Conservation (phyloP, 148 eudicot genomes). For the Euryodendron excelsum region DNA sequence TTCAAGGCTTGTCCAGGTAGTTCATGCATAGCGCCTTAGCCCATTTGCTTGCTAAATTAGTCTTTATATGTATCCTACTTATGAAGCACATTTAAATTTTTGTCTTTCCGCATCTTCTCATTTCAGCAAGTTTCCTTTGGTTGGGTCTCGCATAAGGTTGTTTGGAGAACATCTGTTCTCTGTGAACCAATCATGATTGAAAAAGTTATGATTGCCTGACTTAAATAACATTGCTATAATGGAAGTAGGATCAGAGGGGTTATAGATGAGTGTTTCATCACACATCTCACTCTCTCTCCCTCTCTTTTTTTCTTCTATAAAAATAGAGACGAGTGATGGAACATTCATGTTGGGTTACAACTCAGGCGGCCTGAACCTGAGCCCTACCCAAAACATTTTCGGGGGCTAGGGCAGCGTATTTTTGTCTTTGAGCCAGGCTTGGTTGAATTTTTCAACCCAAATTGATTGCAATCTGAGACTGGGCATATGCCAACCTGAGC, state of each 20-base stretch:
- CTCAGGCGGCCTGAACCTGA: not conserved
- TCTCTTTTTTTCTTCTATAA: no score
- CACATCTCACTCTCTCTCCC: no score
- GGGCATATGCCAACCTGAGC: no score
- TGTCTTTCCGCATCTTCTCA: not conserved
- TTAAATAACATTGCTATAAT: not conserved
- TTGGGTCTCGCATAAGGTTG: not conserved
- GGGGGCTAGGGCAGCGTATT: not conserved
- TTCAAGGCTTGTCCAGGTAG: slow-evolving; percentile 82
- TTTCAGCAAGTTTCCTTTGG: not conserved
- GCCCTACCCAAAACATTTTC: not conserved
- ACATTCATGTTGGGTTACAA: not conserved
- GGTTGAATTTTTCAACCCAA: not conserved
- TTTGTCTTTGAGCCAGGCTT: not conserved
- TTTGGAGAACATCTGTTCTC: not conserved
- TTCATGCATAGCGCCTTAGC: slow-evolving; percentile 13
- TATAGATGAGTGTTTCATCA: not conserved
- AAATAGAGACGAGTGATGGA: not conserved
- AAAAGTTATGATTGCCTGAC: not conserved
- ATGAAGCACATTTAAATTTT: not conserved
- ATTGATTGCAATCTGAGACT: not conserved
- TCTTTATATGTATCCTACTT: not conserved
- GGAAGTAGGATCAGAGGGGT: not conserved
- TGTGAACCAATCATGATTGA: not conserved
- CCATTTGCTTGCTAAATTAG: not conserved